These are phyloP conservation scores for Infundibulicybe gibba DNA, from an alignment of 768 basidiomycete species.

Conservation along the genomic window DNA sequence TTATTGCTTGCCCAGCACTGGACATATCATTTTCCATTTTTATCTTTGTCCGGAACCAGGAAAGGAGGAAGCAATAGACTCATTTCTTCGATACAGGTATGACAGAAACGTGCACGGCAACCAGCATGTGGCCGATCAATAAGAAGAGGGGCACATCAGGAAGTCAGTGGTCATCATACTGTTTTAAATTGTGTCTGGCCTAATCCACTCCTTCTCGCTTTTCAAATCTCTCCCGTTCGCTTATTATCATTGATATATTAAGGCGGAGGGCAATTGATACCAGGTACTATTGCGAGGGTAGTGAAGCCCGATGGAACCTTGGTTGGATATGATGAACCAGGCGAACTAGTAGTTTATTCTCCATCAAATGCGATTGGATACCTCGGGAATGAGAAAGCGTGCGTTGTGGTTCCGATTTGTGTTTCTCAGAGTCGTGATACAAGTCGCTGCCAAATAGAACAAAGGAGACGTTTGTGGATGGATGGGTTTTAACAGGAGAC, in stretches of 20 bases:
- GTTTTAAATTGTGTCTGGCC: no score
- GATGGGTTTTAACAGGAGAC: constrained; percentile 74
- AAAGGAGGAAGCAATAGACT: no score
- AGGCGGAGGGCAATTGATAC: constrained; percentile 53
- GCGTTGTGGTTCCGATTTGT: constrained; percentile 18
- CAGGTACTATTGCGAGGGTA: constrained; percentile 52
- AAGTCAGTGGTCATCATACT: constrained; percentile 21
- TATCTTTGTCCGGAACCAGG: neutral
- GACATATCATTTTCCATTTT: neutral
- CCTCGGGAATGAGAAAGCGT: constrained; percentile 60
- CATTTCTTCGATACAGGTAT: constrained; percentile 37
- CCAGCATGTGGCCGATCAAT: constrained; percentile 44
- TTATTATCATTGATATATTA: neutral
- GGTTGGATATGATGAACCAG: constrained; percentile 52
- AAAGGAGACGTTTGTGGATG: constrained; percentile 63
- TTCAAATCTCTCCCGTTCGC: neutral
- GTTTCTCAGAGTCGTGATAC: neutral
- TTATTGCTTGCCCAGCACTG: neutral
- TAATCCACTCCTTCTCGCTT: no score
- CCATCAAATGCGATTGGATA: constrained; percentile 58
- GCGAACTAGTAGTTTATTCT: constrained; percentile 53
- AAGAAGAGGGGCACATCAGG: constrained; percentile 50
- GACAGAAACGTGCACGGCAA: constrained; percentile 60
- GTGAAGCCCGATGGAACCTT: constrained; percentile 55
- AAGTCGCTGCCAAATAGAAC: constrained; percentile 38